Percentiles rank a stretch among this genome's conserved stretches.
These are phyloP conservation scores for Pichia cactophila DNA, from an alignment of 1,139 yeast species.

Conservation along the genomic window DNA sequence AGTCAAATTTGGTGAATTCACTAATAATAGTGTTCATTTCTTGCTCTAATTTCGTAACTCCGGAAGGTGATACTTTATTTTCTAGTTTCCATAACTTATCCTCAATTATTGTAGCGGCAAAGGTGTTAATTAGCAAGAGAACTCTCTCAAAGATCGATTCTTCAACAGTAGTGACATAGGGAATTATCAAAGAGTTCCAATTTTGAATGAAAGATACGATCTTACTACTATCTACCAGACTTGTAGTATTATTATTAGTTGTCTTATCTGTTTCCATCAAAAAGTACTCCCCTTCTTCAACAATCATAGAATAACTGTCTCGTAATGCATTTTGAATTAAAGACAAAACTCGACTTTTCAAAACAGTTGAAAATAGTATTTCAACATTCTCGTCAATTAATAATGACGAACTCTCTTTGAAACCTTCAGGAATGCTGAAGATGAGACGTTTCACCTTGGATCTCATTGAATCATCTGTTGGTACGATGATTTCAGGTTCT, in stretches of 20 bases:
- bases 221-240: constrained; percentile 11
- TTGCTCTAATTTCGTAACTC: constrained; percentile 76
- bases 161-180: constrained; percentile 56
- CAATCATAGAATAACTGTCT: constrained; percentile 36
- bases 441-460: constrained; percentile 22
- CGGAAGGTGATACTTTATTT: constrained; percentile 69
- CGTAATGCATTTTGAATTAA: constrained; percentile 52
- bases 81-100: constrained; percentile 58
- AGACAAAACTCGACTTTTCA: constrained; percentile 41
- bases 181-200: constrained; percentile 61
- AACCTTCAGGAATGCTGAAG: constrained; percentile 32
- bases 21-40: constrained; percentile 70
- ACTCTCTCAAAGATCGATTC: constrained; percentile 42
- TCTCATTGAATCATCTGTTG: constrained; percentile 16
- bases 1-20: constrained; percentile 55
- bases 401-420: constrained; percentile 37
- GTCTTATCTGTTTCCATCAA: constrained; percentile 27
- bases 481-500: constrained; percentile 16
- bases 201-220: constrained; percentile 41
- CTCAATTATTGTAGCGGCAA: constrained; percentile 46
- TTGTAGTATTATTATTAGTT: neutral
- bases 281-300: constrained; percentile 18
- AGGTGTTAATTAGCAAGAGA: constrained; percentile 45
- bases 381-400: constrained; percentile 48
- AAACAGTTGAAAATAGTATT: constrained; percentile 50